Base-by-base conservation (phyloP, 1,139 yeast species). In the Arxiozyma slooffiae region DNA sequence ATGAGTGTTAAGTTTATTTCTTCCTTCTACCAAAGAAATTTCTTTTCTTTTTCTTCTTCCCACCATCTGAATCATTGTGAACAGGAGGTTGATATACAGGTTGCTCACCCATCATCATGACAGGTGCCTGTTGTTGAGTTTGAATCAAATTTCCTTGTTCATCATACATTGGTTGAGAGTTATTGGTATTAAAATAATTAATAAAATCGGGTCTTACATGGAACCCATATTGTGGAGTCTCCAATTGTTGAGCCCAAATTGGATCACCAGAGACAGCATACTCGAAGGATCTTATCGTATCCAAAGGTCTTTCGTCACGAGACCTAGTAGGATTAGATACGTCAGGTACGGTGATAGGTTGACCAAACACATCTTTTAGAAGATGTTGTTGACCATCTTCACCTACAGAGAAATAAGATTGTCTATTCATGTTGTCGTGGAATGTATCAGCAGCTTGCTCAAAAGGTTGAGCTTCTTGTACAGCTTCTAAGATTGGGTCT, bases 391-490 rank as follows among this genome's bases (percentile, higher is more conserved):
- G 46, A 50, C 66, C 70, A 54, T 66, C 68, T 34, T 58, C 56
- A 37, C 39, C 39, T 8, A 55, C 56, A 18, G 55, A 50, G 38
- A 60, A 58, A 47, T 63, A 65, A 17, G 70, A 64, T 41, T 61
- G 60, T 50, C 68, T 57, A 51, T 66, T 65, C 54, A 68, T 70
- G 46, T 58, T 59, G 23, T 61, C 64, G 41, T 63, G 60, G 50
- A 60, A 61, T 8, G 61, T 54, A 48, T 60, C 66, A 1, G 67
- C 78, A 17, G 85, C 83, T 64, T 85, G 86, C 68, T 92, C 96
- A 67, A 88, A 92, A 16, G 98, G 98, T 72, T 92, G 97, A n/a
- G 86, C 92, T 69, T 90, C 97, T 64, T 85, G 89, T 49, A 92
- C 95, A 9, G 97, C 97, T 38, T 83, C 77, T 55, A 92, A 73